Base-by-base conservation (phyloP, 2,329 filamentous ascomycete genomes). In the Botrytis squamosa region DNA sequence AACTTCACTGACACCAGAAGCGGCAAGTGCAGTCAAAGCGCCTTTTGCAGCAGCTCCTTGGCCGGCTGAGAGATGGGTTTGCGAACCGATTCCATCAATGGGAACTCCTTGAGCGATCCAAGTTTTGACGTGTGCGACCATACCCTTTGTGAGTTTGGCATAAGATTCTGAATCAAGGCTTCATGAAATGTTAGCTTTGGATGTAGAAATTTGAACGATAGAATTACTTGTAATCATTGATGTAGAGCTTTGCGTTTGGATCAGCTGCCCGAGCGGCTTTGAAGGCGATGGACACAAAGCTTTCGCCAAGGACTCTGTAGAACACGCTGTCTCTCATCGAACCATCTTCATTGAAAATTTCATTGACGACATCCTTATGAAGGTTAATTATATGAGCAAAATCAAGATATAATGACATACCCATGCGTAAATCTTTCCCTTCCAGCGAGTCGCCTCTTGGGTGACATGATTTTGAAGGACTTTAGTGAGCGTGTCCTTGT, bases 211-310 rank as follows among this genome's bases (percentile, higher is more conserved):
- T 33, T 57, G 89, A 1, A 84, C 8, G 20, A 49, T 84, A 29
- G 38, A 62, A 38, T 8, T 75, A 79, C 77, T 92, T 92, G 83
- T 86, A 89, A 81, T 94, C 91, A 82, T 94, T 94, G 83, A 93
- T 92, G 84, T 92, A 94, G 57, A 94, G 85, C 82, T 91, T 91
- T 4, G 89, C 90, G 73, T 82, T 78, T 3, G 91, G 90, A 80
- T 93, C 92, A 22, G 90, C 91, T 14, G 85, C 85, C 70, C 88
- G 87, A 33, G 92, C 92, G 18, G 91, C 88, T 70, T 88, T 85
- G 83, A 93, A 94, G 52, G 91, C 91, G 78, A 92, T 91, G 36
- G 85, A 84, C 71, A 94, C 88, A 79, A 91, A 93, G 81, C 88
- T 87, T 83, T 93, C 90, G 63, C 91, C 91, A 7, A 93, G 86